Conservation (phyloP, 805 yeast genomes). For the Lachancea fermentati region DNA sequence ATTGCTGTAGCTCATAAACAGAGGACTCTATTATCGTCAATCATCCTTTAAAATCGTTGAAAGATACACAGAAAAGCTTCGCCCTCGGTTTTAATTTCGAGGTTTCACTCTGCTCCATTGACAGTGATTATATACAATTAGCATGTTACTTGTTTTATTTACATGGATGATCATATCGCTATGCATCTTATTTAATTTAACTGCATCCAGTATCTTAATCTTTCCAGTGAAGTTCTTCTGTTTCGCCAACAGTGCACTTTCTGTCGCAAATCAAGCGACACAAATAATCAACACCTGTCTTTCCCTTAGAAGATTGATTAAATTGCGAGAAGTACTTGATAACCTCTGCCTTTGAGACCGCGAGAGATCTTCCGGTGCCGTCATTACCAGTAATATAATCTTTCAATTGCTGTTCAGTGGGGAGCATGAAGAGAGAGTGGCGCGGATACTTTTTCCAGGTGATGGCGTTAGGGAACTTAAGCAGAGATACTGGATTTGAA, state of each 20-base stretch:
- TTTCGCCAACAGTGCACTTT: conserved; percentile 17
- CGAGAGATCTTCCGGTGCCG: conserved; percentile 56
- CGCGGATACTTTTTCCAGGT: conserved; percentile 42
- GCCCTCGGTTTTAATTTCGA: not conserved
- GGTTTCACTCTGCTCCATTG: no score
- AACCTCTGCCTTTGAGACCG: conserved; percentile 65
- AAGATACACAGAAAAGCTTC: not conserved
- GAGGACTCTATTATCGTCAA: no score
- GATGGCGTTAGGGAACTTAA: conserved; percentile 26
- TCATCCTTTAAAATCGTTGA: not conserved
- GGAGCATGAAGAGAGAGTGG: conserved; percentile 58
- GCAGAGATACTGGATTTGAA: conserved; percentile 29
- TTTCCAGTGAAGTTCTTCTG: conserved; percentile 12
- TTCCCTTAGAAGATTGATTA: conserved; percentile 22
- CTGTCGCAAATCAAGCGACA: conserved; percentile 18
- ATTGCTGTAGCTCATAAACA: not conserved
- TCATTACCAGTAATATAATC: conserved; percentile 65
- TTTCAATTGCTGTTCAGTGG: conserved; percentile 60
- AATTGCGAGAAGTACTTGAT: conserved; percentile 47
- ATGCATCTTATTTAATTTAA: not conserved
- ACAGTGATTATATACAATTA: no score
- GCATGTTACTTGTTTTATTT: conserved; percentile 2
- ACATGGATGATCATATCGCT: conserved; percentile 3
- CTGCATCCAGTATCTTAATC: not conserved
- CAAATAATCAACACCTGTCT: conserved; percentile 20